Base-by-base conservation (phyloP, 148 eudicot genomes). In the Talinum fruticosum region DNA sequence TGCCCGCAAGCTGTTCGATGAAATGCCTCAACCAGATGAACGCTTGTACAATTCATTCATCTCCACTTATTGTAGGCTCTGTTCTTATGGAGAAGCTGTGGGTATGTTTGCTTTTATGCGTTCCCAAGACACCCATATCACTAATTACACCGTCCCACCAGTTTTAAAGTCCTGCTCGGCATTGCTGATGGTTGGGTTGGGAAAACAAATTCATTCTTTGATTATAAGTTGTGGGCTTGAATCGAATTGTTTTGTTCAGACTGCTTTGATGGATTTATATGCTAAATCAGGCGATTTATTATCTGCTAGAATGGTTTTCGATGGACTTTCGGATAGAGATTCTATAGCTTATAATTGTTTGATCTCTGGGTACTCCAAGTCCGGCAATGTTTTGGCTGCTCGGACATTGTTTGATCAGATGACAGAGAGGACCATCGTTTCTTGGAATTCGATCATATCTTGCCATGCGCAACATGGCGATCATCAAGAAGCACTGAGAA, bases 391-490 rank as follows among this genome's bases (percentile, higher is more conserved):
- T 62, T 62, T 62, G 66, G 66, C 84, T 68, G 91, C 89, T 61
- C 72, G 86, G 74, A 69, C 49, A 57, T 75, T 90, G 86, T 90
- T 90, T 66, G 88, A 90, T 80, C 85, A 88, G 73, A 90, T 90
- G 91, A 37, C 54, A 19, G 82, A 83, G 62, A 86, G 75, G 74
- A 90, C 86, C 5, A 44, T 86, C 77, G 91, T 81, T 83, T 88
- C 89, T 8, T 90, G 91, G 89, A 90, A 90, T 73, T 76, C 88
- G 19, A 86, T 90, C 77, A 86, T 90, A 66, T 85, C 86, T 0
- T 86, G 88, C 76, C 86, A 88, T 59, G 87, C 82, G 0, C 85
- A 84, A 24, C 81, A 80, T 36, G 93, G 91, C 3, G 69, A 83
- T 57, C 79, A 78, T 76, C 74, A 41, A 66, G 88, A 90, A 78